Evolutionary conservation across 257 asterid species (phyloP), one percentile per base, ranked within the genome.

Genomic region (Osmanthus fragrans): DNA sequence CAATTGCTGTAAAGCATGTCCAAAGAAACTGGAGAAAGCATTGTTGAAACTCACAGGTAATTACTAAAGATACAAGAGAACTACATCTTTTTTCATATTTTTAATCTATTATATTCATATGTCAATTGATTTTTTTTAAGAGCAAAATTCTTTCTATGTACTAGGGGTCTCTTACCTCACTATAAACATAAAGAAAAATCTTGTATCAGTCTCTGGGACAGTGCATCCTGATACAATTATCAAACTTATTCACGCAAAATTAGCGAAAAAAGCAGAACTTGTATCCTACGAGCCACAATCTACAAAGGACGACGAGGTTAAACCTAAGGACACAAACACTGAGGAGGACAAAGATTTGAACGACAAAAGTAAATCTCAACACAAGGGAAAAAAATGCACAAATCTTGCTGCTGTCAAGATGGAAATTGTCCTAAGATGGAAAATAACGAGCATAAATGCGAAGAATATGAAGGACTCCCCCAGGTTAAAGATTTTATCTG

Each of bases 1-100:
- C 54, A 79, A 54, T 71, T 81, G 87, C 80, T 85, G 87, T 19
- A 73, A 51, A 34, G 5, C 12, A 2, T 86, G 86, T 25, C 84
- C 80, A 4, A 47, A 23, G 45, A 3, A 7, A 54, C n/a, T 83
- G 39, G 56, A 77, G 81, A 58, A 74, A n/a, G 75, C 75, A 25
- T 12, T 86, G 30, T 51, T 71, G 42, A 81, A 77, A 40, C 69
- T 83, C 79, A 70, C 72, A 16, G 86, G 87, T 84, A 80, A 3
- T 12, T 10, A 40, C 16, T 40, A 40, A 10, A 3, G 49, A 37
- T 37, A 37, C 45, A 9, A 39, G 42, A 39, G 45, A 39, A 39
- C 12, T 39, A 11, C 45, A 39, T 1, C 0, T 1, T 42, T 42
- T 12, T 3, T 42, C 18, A 42, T 42, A 42, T 12, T 12, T 11